Base-by-base conservation (phyloP, 2,329 filamentous ascomycete species). In the Hypoxylon sp. region DNA sequence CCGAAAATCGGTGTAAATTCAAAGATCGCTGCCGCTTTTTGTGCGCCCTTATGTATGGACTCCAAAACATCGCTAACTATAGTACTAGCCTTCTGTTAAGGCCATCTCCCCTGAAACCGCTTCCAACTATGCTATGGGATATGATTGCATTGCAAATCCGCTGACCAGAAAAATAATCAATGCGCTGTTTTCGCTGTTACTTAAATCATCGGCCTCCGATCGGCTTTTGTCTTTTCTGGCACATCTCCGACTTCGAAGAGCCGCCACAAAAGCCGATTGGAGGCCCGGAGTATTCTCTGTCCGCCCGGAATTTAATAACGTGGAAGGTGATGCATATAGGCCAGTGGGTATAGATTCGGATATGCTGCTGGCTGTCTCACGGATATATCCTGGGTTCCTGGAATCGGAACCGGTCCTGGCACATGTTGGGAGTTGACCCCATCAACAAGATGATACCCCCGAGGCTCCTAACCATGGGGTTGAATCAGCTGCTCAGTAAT, bases 11-110 rank as follows among this genome's bases (percentile, higher is more conserved):
- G 35, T 51, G 10, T 39, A 29, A 22, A 58, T 58, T 39, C 17
- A 57, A 53, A 26, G 14, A 17, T 48, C 54, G 54, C 48, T 52
- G n/a, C n/a, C 53, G 37, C 47, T 58, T 64, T 22, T 64, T 64
- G 13, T 29, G 24, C 13, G 31, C 53, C 31, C 31, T 6, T 37
- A 47, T 51, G 13, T 39, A 52, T 61, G 39, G 26, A 17, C 14
- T 29, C 48, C 51, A 13, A 33, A 55, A 35, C 19, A 33, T 17
- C 19, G 2, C 51, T 48, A 11, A 31, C 8, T 52, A 57, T 58
- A 50, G 37, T 51, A 17, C 54, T 8, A n/a, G 29, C 55, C 33
- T 9, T 48, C 33, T 4, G 26, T 13, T 26, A 19, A 37, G 39
- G 17, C 29, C 39, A 24, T 44, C 47, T 58, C 26, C 37, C 35